Base-by-base conservation (phyloP, 129 eudicot genomes). In the Ambrosia artemisiifolia region DNA sequence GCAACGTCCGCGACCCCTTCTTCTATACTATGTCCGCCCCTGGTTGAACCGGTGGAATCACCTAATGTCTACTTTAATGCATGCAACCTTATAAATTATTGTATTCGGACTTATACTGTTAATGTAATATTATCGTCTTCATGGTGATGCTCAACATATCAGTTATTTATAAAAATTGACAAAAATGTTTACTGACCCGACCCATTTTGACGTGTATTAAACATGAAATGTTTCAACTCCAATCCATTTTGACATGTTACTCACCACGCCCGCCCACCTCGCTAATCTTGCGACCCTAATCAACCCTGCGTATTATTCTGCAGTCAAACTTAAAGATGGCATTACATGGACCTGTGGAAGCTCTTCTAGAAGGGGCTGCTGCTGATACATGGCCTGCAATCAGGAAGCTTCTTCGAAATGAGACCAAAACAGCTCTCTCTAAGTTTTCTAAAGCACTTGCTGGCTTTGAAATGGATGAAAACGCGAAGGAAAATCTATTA, bases 331-430 rank as follows among this genome's bases (percentile, higher is more conserved):
- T 89, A 69, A 80, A 82, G 35, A 85, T 78, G 9, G 88, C 89
- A 48, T 73, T 92, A 73, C 35, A 83, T 60, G 96, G 86, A 78
- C 96, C 98, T 11, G 90, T 92, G 46, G 98, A 89, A 70, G 95
- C 95, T 65, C 85, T 92, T 80, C 75, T 92, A 69, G 98, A 92
- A 63, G 85, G 90, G 53, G 95, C 96, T 69, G 80, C 83, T 69
- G 89, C 83, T 72, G 95, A 92, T 50, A 86, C 98, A 55, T 92
- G 98, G 98, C 92, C 87, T 49, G 78, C 96, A 55, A 92, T 92
- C 74, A 85, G 96, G 73, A 89, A 85, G 63, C 98, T 92, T 79
- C 86, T 89, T 35, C 86, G 36, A 43, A 86, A 85, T 16, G 98
- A 92, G 89, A 85, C 76, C 73, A 86, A 86, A 66, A 65, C 82